Base-by-base conservation (phyloP, 2,329 filamentous ascomycete species). In the Thelonectria rubi region DNA sequence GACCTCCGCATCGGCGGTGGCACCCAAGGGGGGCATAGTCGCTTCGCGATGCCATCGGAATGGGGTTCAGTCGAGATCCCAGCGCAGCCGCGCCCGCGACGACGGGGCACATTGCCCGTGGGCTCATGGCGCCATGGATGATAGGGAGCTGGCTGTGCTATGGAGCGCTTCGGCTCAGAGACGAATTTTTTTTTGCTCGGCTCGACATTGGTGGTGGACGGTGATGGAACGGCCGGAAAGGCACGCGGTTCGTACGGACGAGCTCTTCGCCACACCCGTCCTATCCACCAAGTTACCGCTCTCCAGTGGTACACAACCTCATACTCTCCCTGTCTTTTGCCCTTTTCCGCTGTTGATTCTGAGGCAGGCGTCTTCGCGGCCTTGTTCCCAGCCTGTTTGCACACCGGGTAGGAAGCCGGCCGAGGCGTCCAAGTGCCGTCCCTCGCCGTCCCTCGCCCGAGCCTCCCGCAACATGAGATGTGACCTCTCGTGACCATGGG, bases 161-260 rank as follows among this genome's bases (percentile, higher is more conserved):
- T n/a, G 17, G 32, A 34, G 32, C 9, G 5, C 32, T 34, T 24
- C 24, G 7, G 24, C 24, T 24, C 4, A 24, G 7, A 7, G 7
- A 7, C 7, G 4, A 24, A 24, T 24, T 24, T 24, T 34, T 12
- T 34, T 34, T 7, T 14, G 9, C 32, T 7, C 32, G 9, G 32
- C 32, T 34, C 14, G 32, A 24, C 30, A 17, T 39, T 30, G 18
- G 42, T 4, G 24, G 7, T 4, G 24, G 7, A 24, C 7, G 4
- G 24, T 53, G 17, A 24, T n/a, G 15, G 34, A 32, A 17, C 14
- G 43, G 10, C 15, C 5, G 32, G 18, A 18, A 55, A 39, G 34
- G 58, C 51, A 55, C 51, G 58, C 58, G 58, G 53, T 55, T 55
- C 48, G 42, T 60, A 49, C 46, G 46, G 51, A 55, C 39, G 26